Base-by-base conservation (phyloP, 345 rosid species). In the Aquilaria yunnanensis region DNA sequence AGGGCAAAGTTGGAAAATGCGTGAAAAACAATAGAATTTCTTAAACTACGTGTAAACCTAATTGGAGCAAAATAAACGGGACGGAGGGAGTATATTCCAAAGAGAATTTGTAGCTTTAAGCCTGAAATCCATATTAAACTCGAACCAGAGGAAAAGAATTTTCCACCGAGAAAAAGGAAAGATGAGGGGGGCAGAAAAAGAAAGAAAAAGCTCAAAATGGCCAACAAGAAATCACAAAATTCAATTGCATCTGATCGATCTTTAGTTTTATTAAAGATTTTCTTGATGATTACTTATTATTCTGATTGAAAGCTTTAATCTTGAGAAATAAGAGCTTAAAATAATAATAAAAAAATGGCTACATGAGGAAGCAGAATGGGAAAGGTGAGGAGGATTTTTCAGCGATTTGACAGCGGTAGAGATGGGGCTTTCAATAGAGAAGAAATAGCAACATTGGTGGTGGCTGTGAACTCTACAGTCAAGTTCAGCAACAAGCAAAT, bases 401-500 rank as follows among this genome's bases (percentile, higher is more conserved):
- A 84, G 61, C 92, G 83, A 71, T 91, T 91, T 71, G 97, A 91
- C 56, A 65, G 55, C 12, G 84, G 88, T 68, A 75, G 80, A 2
- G 96, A 91, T 48, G 96, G 93, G 16, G 96, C 93, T 51, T 87
- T 91, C 46, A 86, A 86, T 61, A 71, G 97, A 16, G 91, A 81
- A 16, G 97, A 91, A 74, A 88, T 91, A 93, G 87, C 93, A 2
- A 84, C 89, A 46, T 77, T 91, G 1, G 96, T 91, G 47, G 91
- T 88, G 32, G 91, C 96, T 14, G 97, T 88, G 2, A 91, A 91
- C 80, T 93, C 96, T 61, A 72, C 93, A 54, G 97, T 91, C 43
- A 91, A 85, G 73, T 91, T 88, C 77, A 91, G 96, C 66, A 89
- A 88, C 67, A 96, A 91, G 75, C 97, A 91, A 70, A 88, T 88